Conservation (phyloP, 495 filamentous ascomycete genomes). For the Tuber indicum region DNA sequence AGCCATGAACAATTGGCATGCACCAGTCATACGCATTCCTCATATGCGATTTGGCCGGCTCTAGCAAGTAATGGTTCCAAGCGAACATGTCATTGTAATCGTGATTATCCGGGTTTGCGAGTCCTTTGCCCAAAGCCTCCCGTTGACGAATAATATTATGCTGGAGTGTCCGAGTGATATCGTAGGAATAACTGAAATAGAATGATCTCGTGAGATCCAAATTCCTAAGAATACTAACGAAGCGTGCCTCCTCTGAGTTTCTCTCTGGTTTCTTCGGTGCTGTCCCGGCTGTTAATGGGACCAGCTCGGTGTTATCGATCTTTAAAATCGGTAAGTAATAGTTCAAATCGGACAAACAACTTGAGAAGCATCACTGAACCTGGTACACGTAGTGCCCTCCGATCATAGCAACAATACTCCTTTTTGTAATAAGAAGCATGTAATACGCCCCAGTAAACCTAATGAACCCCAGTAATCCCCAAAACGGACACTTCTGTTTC, state of each 20-base stretch:
- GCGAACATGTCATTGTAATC: slow-evolving; percentile 94
- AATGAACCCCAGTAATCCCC: slow-evolving; percentile 92
- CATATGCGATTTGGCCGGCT: slow-evolving; percentile 62
- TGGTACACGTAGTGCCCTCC: slow-evolving; percentile 95
- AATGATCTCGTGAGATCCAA: slow-evolving; percentile 84
- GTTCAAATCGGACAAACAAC: slow-evolving; percentile 3
- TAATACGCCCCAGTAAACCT: slow-evolving; percentile 95
- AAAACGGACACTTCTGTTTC: slow-evolving; percentile 80
- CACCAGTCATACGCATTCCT: slow-evolving; percentile 91
- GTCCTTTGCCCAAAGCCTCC: slow-evolving; percentile 58
- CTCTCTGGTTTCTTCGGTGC: slow-evolving; percentile 63
- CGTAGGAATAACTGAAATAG: slow-evolving; percentile 98
- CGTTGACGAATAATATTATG: slow-evolving; percentile 84
- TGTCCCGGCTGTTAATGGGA: slow-evolving; percentile 64
- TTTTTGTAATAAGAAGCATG: slow-evolving; percentile 93
- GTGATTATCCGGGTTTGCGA: slow-evolving; percentile 51
- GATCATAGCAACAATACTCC: slow-evolving; percentile 90
- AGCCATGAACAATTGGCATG: slow-evolving; percentile 90
- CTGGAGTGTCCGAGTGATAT: slow-evolving; percentile 87
- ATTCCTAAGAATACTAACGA: slow-evolving; percentile 80
- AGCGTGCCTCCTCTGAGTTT: slow-evolving; percentile 83
- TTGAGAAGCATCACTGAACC: slow-evolving; percentile 17
- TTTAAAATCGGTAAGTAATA: slow-evolving; percentile 11
- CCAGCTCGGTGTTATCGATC: slow-evolving; percentile 87
- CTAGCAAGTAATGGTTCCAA: slow-evolving; percentile 87